Base-by-base conservation (phyloP, 2,329 filamentous ascomycete species). In the Coleophoma crateriformis region DNA sequence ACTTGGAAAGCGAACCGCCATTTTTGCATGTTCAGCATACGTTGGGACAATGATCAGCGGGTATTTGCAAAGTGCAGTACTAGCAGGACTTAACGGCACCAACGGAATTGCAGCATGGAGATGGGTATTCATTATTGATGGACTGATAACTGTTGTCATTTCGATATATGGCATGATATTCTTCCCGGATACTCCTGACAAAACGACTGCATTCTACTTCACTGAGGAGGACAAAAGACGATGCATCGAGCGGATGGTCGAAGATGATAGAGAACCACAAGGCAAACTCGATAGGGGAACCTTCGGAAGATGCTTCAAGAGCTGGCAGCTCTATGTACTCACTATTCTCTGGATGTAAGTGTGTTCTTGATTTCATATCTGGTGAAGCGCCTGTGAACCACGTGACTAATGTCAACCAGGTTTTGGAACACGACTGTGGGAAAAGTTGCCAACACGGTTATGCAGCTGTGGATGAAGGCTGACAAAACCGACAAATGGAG, bases 301-400 rank as follows among this genome's bases (percentile, higher is more conserved):
- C 54, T 57, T 72, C 33, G 77, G 72, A 53, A 73, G 71, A 41
- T 74, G 81, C 15, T 70, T 84, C 12, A 67, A 68, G 0, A 81
- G 78, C 0, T 81, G 76, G 74, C 76, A 81, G 58, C 83, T 78
- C 72, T 84, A 80, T 71, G 80, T 79, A 2, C 85, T 85, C 55
- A 74, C 79, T 3, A 56, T 78, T 3, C 74, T 85, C 0, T 85
- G 82, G 82, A 75, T 84, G 41, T 44, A 44, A 33, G 41, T n/a
- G 27, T 27, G 8, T 27, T 27, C 27, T 27, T 27, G 27, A 27
- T 27, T 27, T 27, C 27, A 27, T 27, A 27, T 27, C 8, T 27
- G 7, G 7, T 27, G 6, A 27, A 27, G 6, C 6, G 6, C 17
- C 39, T 41, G 15, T 22, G 17, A 4, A 41, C 12, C 39, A 41